A percentile compares a stretch with the other conserved stretches of the same genome.
phyloP scores from a whole-genome alignment of 768 basidiomycete species.

The Lactifluus subvellereus region DNA sequence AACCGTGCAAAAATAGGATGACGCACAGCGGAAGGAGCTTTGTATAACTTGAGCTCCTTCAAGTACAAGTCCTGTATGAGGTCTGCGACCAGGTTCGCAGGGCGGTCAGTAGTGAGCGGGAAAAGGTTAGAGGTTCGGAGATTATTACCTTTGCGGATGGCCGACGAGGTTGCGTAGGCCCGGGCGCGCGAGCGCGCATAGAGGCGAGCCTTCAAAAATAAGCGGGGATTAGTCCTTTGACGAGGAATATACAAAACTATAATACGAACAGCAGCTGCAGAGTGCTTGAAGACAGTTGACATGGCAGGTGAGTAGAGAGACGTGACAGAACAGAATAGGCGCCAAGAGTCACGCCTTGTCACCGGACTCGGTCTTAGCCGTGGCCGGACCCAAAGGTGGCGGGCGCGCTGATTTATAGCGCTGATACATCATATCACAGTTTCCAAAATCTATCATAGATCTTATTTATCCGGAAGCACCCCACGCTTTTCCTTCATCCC shows the following conservation, averaged over 20 bases:
- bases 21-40: constrained; percentile 65
- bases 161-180: constrained; percentile 54
- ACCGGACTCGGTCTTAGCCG: too few relatives aligned
- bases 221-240: not conserved
- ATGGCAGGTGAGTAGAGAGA: constrained; percentile 34
- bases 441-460: too few relatives aligned
- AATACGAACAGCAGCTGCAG: constrained; percentile 36
- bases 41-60: constrained; percentile 86
- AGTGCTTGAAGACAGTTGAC: constrained; percentile 59
- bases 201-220: constrained; percentile 42
- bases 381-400: too few relatives aligned
- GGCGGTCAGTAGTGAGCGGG: not conserved
- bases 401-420: too few relatives aligned
- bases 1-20: not conserved
- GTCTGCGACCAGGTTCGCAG: constrained; percentile 44
- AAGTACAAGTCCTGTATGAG: constrained; percentile 90
- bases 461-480: too few relatives aligned
- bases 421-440: too few relatives aligned
- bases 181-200: constrained; percentile 42
- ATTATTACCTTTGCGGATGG: constrained; percentile 57
- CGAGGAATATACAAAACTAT: constrained; percentile 3
- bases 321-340: not conserved
- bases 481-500: too few relatives aligned
- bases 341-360: not conserved
- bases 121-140: constrained; percentile 19